Percentiles rank a stretch among this genome's conserved stretches.
Conservation (phyloP, 768 basidiomycete species). For the Tubosaeta sp. region DNA sequence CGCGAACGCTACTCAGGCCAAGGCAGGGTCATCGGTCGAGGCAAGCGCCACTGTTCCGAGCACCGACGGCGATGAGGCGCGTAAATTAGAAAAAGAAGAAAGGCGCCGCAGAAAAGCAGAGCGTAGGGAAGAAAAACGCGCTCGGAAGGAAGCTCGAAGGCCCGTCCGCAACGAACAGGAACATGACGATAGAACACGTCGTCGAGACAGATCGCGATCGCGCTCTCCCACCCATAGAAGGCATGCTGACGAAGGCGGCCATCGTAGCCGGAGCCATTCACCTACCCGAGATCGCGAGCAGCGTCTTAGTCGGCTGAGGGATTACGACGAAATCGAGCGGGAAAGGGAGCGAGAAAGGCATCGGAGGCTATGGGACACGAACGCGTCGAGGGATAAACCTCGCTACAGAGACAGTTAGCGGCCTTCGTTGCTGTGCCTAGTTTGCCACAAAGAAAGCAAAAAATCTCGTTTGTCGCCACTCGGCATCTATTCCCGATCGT, state of each 20-base stretch:
- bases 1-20: slow-evolving; percentile 27
- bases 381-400: slow-evolving; percentile 37
- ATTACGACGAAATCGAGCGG: slow-evolving; percentile 27
- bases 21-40: slow-evolving; percentile 16
- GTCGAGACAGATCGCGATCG: slow-evolving; percentile 32
- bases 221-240: slow-evolving; percentile 30
- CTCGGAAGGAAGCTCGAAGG: slow-evolving; percentile 47
- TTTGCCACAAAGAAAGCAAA: slow-evolving; percentile 4
- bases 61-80: slow-evolving; percentile 30
- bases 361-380: slow-evolving; percentile 50
- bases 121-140: slow-evolving; percentile 58
- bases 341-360: slow-evolving; percentile 38
- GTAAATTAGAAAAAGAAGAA: slow-evolving; percentile 44
- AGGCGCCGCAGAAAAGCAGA: slow-evolving; percentile 48
- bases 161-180: slow-evolving; percentile 32
- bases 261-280: slow-evolving; percentile 34
- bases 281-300: slow-evolving; percentile 21
- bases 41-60: slow-evolving; percentile 14
- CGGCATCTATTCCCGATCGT: slow-evolving; percentile 5
- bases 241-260: slow-evolving; percentile 12
- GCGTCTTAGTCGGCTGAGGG: slow-evolving; percentile 16
- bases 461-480: slow-evolving; percentile 1
- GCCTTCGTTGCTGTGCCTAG: slow-evolving; percentile 1
- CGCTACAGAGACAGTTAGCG: slow-evolving; percentile 20
- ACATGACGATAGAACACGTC: slow-evolving; percentile 23